Conservation (phyloP, 192 early-diverging fungal species). For the Coemansia sp. region DNA sequence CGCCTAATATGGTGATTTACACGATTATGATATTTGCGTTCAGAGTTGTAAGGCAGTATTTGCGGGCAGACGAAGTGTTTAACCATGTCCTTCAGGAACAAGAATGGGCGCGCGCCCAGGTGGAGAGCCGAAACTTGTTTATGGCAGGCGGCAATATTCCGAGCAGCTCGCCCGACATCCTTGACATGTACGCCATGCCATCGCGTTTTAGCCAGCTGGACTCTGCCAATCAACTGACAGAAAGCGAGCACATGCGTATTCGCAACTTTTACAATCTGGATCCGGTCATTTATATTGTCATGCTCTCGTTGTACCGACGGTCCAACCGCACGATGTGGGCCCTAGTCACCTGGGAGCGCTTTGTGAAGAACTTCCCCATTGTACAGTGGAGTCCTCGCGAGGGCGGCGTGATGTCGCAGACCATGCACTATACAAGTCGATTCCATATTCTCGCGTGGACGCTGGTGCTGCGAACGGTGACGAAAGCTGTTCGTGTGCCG, state of each 20-base stretch:
- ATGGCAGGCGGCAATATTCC: background rate
- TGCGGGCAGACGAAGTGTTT: slow-evolving; percentile 41
- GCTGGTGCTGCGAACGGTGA: slow-evolving; percentile 33
- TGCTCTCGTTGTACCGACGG: slow-evolving; percentile 44
- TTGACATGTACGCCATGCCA: slow-evolving; percentile 28
- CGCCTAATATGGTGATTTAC: slow-evolving; percentile 44
- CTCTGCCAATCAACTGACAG: slow-evolving; percentile 9
- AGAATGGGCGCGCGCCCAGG: slow-evolving; percentile 21
- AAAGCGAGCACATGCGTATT: slow-evolving; percentile 24
- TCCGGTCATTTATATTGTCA: slow-evolving; percentile 48
- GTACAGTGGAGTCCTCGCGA: slow-evolving; percentile 47
- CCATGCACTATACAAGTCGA: slow-evolving; percentile 33
- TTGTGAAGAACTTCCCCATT: slow-evolving; percentile 46
- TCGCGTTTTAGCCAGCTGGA: background rate
- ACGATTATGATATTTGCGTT: slow-evolving; percentile 52
- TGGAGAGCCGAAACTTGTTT: background rate
- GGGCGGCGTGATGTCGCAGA: slow-evolving; percentile 35
- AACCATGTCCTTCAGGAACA: slow-evolving; percentile 41
- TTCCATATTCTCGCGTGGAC: slow-evolving; percentile 45
- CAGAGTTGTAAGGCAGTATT: slow-evolving; percentile 7
- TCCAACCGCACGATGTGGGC: slow-evolving; percentile 28
- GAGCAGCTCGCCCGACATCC: slow-evolving; percentile 12
- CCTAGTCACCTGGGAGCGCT: slow-evolving; percentile 46
- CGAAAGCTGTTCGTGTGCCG: slow-evolving; percentile 25
- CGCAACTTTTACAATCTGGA: slow-evolving; percentile 48